Conservation (phyloP, 2,329 filamentous ascomycete genomes). For the Scorias spongiosa region DNA sequence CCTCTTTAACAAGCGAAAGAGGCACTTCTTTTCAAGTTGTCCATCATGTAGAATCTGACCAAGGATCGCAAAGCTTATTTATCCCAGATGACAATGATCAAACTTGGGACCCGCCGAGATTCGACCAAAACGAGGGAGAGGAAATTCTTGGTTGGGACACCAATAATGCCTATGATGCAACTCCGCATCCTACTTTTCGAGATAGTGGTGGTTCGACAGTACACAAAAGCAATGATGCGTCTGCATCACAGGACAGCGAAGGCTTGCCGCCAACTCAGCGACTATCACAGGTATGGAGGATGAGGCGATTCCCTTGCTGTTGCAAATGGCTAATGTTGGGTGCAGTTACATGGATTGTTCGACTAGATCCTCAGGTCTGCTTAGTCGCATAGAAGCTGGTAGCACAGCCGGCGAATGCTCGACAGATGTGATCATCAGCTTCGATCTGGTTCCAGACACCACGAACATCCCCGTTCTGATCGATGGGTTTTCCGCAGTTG, state of each 20-base stretch:
- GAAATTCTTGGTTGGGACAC: slow-evolving; percentile 62
- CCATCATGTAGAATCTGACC: slow-evolving; percentile 39
- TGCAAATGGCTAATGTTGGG: slow-evolving; percentile 13
- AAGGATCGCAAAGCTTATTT: slow-evolving; percentile 54
- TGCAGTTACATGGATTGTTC: slow-evolving; percentile 23
- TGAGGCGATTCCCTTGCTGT: slow-evolving; percentile 5
- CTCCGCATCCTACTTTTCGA: slow-evolving; percentile 28
- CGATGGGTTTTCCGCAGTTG: slow-evolving; percentile 64
- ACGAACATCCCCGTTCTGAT: slow-evolving; percentile 50
- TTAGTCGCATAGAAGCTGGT: slow-evolving; percentile 61
- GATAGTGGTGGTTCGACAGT: slow-evolving; percentile 21
- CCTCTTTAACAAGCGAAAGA: background rate
- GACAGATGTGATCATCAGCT: slow-evolving; percentile 36
- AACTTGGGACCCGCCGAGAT: slow-evolving; percentile 56
- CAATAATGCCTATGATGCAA: slow-evolving; percentile 42
- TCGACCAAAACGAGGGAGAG: slow-evolving; percentile 47
- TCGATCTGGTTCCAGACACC: slow-evolving; percentile 54
- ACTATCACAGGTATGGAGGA: slow-evolving; percentile 47
- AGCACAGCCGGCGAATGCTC: slow-evolving; percentile 72
- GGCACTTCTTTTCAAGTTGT: background rate
- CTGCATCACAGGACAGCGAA: slow-evolving; percentile 7
- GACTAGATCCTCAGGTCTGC: slow-evolving; percentile 13
- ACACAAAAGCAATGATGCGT: background rate
- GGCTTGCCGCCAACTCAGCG: slow-evolving; percentile 58
- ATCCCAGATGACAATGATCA: slow-evolving; percentile 55